Conservation (phyloP, 2,329 filamentous ascomycete genomes). For the Tolypocladium inflatum region DNA sequence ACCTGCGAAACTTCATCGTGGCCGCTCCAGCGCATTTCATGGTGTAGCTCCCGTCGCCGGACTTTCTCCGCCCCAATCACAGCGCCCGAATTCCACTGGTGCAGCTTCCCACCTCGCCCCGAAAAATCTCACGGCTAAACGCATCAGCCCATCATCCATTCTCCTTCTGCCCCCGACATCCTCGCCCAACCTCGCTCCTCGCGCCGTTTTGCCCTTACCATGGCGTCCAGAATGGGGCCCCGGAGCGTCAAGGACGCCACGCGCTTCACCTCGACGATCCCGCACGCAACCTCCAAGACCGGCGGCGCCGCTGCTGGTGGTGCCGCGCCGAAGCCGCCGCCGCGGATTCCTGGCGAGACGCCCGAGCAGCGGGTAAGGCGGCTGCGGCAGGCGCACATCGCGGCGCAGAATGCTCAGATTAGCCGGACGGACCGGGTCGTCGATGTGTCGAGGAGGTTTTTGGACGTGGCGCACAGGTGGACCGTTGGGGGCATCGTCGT, state of each 20-base stretch:
- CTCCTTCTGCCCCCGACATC: not conserved
- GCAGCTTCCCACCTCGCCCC: constrained; percentile 5
- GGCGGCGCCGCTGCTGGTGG: constrained; percentile 22
- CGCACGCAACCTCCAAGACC: constrained; percentile 58
- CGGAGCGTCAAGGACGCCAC: constrained; percentile 73
- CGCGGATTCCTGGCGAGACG: constrained; percentile 42
- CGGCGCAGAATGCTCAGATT: constrained; percentile 50
- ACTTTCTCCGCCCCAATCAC: constrained; percentile 27
- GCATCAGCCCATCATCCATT: not conserved
- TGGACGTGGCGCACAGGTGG: constrained; percentile 47
- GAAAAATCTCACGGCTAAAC: constrained; percentile 26
- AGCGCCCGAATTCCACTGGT: constrained; percentile 15
- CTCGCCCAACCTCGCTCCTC: not conserved
- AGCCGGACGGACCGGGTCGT: constrained; percentile 43
- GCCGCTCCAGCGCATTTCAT: not conserved
- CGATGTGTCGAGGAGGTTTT: constrained; percentile 35
- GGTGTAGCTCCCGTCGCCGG: constrained; percentile 15
- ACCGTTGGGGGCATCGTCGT: constrained; percentile 45
- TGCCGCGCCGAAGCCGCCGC: constrained; percentile 14
- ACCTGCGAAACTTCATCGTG: not conserved
- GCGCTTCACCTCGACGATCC: constrained; percentile 47
- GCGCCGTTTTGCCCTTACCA: constrained; percentile 10
- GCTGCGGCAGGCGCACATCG: constrained; percentile 56
- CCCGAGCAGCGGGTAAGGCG: constrained; percentile 61
- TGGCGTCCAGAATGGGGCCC: constrained; percentile 38